phyloP scores from a whole-genome alignment of 768 basidiomycete species.

The Mycena leptocephala region DNA sequence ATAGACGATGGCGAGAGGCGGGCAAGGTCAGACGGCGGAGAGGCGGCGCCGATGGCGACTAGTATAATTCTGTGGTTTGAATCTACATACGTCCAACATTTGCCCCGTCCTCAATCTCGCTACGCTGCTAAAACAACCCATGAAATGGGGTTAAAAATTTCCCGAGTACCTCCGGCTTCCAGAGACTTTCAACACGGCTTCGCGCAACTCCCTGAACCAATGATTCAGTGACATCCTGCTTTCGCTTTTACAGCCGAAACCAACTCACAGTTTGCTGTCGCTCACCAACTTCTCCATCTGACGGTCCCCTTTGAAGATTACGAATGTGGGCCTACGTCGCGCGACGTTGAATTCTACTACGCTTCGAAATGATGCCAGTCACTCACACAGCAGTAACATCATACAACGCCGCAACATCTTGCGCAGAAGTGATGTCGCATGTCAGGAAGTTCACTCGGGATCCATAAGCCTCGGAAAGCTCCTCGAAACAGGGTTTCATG shows the following conservation, averaged over 20 bases:
- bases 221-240: too few species aligned
- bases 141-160: not conserved
- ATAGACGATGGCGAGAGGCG: constrained; percentile 83
- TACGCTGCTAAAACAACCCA: too few species aligned
- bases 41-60: constrained; percentile 52
- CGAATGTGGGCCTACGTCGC: not conserved
- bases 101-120: too few species aligned
- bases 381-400: not conserved
- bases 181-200: not conserved
- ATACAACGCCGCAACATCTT: not conserved
- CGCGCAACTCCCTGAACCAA: not conserved
- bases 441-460: not conserved
- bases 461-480: not conserved
- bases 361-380: too few species aligned
- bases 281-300: not conserved
- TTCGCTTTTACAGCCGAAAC: not conserved
- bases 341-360: not conserved
- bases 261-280: not conserved
- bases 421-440: not conserved
- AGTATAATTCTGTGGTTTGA: not conserved
- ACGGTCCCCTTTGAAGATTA: not conserved
- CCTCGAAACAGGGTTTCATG: not conserved
- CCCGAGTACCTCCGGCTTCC: not conserved
- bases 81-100: not conserved
- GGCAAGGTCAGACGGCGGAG: constrained; percentile 74